phyloP scores from a whole-genome alignment of 164 flowering plant genomes.

The Liquidambar formosana region DNA sequence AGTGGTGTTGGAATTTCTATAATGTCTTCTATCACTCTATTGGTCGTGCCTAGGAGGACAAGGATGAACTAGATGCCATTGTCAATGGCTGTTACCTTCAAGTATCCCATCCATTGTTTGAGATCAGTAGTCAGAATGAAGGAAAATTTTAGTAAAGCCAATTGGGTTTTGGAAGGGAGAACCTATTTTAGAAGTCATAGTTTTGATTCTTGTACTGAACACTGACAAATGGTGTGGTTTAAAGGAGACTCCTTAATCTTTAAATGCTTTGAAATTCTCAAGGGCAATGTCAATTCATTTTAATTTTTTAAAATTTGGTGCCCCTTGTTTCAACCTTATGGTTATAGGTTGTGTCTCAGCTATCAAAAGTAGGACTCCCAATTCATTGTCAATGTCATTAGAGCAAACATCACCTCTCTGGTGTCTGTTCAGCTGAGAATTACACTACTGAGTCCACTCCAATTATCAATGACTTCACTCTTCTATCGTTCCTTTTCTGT shows the following conservation, averaged over 20 bases:
- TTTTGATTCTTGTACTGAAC: not conserved
- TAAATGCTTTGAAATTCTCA: not conserved
- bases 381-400: not conserved
- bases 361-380: not conserved
- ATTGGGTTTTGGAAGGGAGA: not conserved
- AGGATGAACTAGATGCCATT: too few relatives aligned
- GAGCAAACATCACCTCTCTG: not conserved
- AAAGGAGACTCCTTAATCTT: not conserved
- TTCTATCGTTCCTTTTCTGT: not conserved
- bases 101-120: not conserved
- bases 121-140: not conserved
- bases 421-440: not conserved
- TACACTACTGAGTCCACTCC: not conserved
- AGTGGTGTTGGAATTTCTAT: not conserved
- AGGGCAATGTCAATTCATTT: not conserved
- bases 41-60: too few relatives aligned
- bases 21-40: too few relatives aligned
- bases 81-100: too few relatives aligned
- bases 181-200: not conserved
- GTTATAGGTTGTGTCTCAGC: not conserved
- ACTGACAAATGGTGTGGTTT: not conserved
- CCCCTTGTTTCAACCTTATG: not conserved
- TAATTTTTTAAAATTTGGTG: not conserved
- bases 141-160: not conserved
- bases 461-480: not conserved